Percentiles rank a stretch among this genome's conserved stretches.
These are phyloP conservation scores for Diplodia scrobiculata DNA, from an alignment of 2,329 filamentous ascomycete genomes.

Conservation along the genomic window DNA sequence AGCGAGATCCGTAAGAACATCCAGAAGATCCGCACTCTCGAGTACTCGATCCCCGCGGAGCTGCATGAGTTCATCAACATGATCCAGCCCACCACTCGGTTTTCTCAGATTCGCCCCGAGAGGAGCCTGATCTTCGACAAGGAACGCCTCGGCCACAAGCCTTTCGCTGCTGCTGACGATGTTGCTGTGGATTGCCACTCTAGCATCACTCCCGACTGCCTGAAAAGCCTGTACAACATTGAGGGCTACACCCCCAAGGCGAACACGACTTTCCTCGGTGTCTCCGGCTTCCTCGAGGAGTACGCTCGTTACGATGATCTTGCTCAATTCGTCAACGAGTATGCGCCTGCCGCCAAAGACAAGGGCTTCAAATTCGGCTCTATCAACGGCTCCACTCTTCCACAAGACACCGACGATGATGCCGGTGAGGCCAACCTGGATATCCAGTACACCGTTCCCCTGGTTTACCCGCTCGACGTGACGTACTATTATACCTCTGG, in stretches of 20 bases:
- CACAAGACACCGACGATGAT: constrained; percentile 43
- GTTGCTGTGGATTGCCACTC: constrained; percentile 43
- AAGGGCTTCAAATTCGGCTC: constrained; percentile 51
- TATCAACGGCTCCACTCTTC: constrained; percentile 45
- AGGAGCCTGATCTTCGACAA: constrained; percentile 41
- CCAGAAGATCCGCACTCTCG: constrained; percentile 57
- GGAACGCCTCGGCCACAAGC: constrained; percentile 30
- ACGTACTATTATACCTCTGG: constrained; percentile 54
- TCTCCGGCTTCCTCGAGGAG: constrained; percentile 53
- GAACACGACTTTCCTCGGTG: constrained; percentile 44
- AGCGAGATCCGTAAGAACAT: constrained; percentile 48
- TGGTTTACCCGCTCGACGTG: constrained; percentile 49
- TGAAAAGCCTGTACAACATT: constrained; percentile 53
- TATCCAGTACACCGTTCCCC: constrained; percentile 52
- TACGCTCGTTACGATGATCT: constrained; percentile 54
- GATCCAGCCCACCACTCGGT: constrained; percentile 67
- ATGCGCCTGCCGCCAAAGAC: constrained; percentile 47
- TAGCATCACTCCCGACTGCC: constrained; percentile 51
- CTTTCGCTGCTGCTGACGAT: constrained; percentile 23
- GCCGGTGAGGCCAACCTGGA: constrained; percentile 56
- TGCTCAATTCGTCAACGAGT: constrained; percentile 44
- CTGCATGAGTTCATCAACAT: constrained; percentile 60
- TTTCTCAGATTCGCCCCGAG: constrained; percentile 55
- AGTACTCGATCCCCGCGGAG: constrained; percentile 63
- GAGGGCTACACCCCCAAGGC: constrained; percentile 46